These are phyloP conservation scores for Aspergillus indologenus DNA, from an alignment of 495 filamentous ascomycete genomes.

Conservation along the genomic window DNA sequence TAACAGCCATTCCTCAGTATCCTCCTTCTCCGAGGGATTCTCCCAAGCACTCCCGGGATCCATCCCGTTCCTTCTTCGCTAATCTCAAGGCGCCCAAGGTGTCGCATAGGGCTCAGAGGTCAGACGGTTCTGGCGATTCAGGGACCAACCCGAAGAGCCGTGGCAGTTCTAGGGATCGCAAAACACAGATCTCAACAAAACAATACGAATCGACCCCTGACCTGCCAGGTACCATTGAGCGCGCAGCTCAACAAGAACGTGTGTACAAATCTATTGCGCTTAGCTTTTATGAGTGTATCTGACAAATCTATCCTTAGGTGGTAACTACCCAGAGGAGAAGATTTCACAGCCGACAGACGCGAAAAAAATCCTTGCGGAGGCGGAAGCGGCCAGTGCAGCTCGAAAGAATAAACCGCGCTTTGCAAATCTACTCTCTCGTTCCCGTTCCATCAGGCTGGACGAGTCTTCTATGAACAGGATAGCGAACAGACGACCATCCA, in stretches of 20 bases:
- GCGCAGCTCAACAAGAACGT: conserved; percentile 34
- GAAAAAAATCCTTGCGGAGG: conserved; percentile 33
- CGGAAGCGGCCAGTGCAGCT: conserved; percentile 23
- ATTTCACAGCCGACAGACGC: conserved; percentile 20
- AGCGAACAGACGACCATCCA: conserved; percentile 42
- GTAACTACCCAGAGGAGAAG: conserved; percentile 22
- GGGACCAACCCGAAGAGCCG: conserved; percentile 43
- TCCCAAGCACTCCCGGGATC: conserved; percentile 50
- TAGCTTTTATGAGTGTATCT: background rate
- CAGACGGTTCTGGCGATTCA: conserved; percentile 40
- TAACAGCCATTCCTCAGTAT: conserved; percentile 54
- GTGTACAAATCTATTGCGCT: conserved; percentile 11
- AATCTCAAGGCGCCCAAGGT: conserved; percentile 55
- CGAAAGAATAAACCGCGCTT: conserved; percentile 52
- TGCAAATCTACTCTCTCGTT: conserved; percentile 59
- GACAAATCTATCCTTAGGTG: conserved; percentile 22
- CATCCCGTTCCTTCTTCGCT: conserved; percentile 55
- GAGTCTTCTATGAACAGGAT: conserved; percentile 38
- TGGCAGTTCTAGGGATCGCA: conserved; percentile 43
- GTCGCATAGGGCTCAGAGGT: conserved; percentile 42
- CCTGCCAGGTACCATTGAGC: conserved; percentile 31
- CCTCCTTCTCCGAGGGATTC: conserved; percentile 49
- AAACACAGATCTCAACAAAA: conserved; percentile 29
- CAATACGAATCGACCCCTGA: conserved; percentile 44
- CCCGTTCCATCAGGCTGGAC: conserved; percentile 62